Evolutionary conservation across 257 asterid species (phyloP).

Genomic region (Eustoma russellianum): DNA sequence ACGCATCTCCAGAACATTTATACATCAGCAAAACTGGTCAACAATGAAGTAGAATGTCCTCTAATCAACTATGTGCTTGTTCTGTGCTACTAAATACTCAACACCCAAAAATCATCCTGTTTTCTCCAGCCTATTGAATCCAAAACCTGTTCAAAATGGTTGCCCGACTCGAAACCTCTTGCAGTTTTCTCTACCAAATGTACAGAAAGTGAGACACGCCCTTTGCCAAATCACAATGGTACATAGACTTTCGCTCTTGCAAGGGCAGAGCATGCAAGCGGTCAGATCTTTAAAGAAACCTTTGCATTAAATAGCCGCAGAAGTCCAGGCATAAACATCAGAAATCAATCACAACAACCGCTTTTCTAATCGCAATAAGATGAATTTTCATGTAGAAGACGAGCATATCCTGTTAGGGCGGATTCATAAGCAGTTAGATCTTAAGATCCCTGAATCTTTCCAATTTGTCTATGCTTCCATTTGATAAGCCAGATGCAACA

Average conservation of each 20-base stretch:
- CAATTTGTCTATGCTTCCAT: conserved; percentile 53
- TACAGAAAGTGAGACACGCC: conserved; percentile 16
- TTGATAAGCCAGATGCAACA: conserved; percentile 24
- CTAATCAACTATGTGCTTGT: conserved; percentile 9
- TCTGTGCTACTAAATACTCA: too few relatives aligned
- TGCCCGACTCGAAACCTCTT: conserved; percentile 8
- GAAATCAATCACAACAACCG: conserved; percentile 3
- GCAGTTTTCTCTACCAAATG: conserved; percentile 24
- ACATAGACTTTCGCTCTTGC: too few relatives aligned
- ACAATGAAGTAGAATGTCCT: conserved; percentile 48
- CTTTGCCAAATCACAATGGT: conserved; percentile 23
- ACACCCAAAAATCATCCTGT: not conserved
- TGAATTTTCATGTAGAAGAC: not conserved
- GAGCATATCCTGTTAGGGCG: conserved; percentile 3
- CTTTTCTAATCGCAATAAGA: conserved; percentile 7
- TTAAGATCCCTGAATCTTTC: conserved; percentile 46
- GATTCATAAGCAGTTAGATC: conserved; percentile 24
- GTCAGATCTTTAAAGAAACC: conserved; percentile 14
- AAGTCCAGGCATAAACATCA: conserved; percentile 8
- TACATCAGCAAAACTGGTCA: conserved; percentile 33
- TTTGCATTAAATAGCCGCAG: conserved; percentile 6
- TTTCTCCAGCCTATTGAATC: conserved; percentile 1
- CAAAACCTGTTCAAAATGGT: conserved; percentile 1
- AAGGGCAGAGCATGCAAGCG: conserved; percentile 7
- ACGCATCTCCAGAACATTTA: conserved; percentile 14